Evolutionary conservation across 345 rosid genomes (phyloP).

Genomic region (Ceriops tagal): DNA sequence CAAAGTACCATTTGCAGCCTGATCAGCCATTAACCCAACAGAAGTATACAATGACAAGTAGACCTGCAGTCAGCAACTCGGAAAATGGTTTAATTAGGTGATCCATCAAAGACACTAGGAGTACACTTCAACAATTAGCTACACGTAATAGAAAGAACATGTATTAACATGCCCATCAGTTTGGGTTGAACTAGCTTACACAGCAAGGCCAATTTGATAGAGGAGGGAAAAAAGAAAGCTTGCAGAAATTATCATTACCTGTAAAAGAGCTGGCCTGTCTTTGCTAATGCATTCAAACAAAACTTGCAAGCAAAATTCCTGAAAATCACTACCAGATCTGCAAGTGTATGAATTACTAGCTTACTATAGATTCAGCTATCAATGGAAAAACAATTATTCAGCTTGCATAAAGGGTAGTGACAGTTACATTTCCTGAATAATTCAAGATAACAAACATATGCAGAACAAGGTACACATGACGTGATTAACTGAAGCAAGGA

Average conservation of each 20-base stretch:
- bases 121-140: not conserved
- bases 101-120: not conserved
- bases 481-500: too few species aligned
- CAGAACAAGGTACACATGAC: not conserved
- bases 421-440: too few species aligned
- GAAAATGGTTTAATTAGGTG: not conserved
- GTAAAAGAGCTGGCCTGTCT: constrained; percentile 92
- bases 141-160: not conserved
- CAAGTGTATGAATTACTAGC: constrained; percentile 21
- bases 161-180: not conserved
- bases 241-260: constrained; percentile 41
- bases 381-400: not conserved
- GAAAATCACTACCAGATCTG: constrained; percentile 85
- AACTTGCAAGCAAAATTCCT: constrained; percentile 93
- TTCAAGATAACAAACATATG: not conserved
- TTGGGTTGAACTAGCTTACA: not conserved
- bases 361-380: not conserved
- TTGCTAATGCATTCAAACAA: constrained; percentile 93
- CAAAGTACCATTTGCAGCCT: constrained; percentile 40
- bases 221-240: not conserved
- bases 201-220: not conserved
- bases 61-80: constrained; percentile 43
- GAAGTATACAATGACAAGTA: constrained; percentile 77
- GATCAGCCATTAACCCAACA: constrained; percentile 67
- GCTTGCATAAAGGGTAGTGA: too few species aligned